Base-by-base conservation (phyloP, 805 yeast species). In the Jamesozyma lodderae region DNA sequence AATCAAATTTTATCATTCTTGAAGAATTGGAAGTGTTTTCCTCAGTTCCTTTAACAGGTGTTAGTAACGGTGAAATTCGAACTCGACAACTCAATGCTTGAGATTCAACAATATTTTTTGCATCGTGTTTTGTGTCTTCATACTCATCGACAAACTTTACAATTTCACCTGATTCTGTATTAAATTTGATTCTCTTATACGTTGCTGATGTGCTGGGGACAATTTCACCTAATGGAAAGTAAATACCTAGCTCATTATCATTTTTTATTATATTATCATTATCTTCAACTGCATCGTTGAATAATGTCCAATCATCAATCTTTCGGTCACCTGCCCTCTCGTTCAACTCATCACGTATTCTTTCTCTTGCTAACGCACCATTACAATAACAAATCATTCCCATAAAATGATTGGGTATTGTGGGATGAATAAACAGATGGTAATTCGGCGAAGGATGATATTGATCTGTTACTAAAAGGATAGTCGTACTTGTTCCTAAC, bases 351-450 rank as follows among this genome's bases (percentile, higher is more conserved):
- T 86, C 80, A 35, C 92, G 68, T 9, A 86, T 68, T 41, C 70
- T 68, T 51, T 87, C 95, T 46, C 96, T 68, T 0, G 96, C 95
- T 35, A 87, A 63, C 0, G 95, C 73, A 0, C 96, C 96, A 57
- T 87, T 87, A 53, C 94, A 82, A 59, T 87, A 87, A 57, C 96
- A 87, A 38, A 88, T 75, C 96, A 87, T 87, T 17, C 94, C 95
- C 96, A 87, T 88, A 57, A 77, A 87, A 26, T 80, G 77, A 26
- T 69, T 69, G 0, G 74, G 72, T 44, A 82, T 72, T 0, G 94
- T 81, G 7, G 96, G 96, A 55, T 88, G 96, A 45, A 75, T 75
- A 64, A 87, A 87, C 46, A 86, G 60, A 54, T 87, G 96, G 56
- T 86, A 87, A 48, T 79, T 81, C 5, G 85, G 75, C 1, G 88